Percentiles rank a stretch among this genome's conserved stretches.
phyloP scores from a whole-genome alignment of 1,284 basidiomycete genomes.

The Pseudozyma hubeiensis region DNA sequence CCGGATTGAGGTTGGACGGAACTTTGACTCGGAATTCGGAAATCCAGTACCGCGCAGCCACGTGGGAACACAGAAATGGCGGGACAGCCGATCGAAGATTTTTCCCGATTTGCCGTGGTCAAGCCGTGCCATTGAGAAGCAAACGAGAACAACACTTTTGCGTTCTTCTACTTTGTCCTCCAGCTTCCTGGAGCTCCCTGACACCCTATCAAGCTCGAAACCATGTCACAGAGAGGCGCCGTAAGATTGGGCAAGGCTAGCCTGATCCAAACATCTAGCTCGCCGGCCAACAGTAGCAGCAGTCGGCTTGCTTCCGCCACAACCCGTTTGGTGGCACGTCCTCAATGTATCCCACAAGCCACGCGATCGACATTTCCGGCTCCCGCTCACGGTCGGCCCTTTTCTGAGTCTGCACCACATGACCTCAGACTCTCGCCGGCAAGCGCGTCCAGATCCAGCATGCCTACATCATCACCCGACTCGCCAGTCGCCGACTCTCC shows the following conservation, averaged over 20 bases:
- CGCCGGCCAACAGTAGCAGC: not conserved
- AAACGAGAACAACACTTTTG: not conserved
- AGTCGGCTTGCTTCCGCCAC: not conserved
- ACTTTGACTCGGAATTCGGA: conserved; percentile 13
- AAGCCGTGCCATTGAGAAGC: too few species aligned
- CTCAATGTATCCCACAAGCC: not conserved
- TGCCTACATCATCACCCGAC: conserved; percentile 24
- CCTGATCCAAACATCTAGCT: conserved; percentile 11
- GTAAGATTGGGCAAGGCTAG: not conserved
- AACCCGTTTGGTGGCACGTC: not conserved
- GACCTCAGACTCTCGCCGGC: conserved; percentile 1
- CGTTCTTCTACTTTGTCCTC: not conserved
- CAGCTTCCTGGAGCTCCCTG: conserved; percentile 2
- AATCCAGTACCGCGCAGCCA: conserved; percentile 11
- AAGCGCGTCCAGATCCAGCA: conserved; percentile 5
- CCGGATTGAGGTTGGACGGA: not conserved
- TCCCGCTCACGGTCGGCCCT: conserved; percentile 3
- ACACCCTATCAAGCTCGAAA: conserved; percentile 1
- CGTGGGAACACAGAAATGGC: conserved; percentile 4
- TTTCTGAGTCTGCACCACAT: conserved; percentile 4
- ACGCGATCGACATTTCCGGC: not conserved
- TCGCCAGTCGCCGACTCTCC: conserved; percentile 68
- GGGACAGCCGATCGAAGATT: too few species aligned
- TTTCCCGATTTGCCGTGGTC: too few species aligned
- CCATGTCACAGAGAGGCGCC: conserved; percentile 12